Base-by-base conservation (phyloP, 768 basidiomycete species). In the button mushroom (Agaricus bisporus) region DNA sequence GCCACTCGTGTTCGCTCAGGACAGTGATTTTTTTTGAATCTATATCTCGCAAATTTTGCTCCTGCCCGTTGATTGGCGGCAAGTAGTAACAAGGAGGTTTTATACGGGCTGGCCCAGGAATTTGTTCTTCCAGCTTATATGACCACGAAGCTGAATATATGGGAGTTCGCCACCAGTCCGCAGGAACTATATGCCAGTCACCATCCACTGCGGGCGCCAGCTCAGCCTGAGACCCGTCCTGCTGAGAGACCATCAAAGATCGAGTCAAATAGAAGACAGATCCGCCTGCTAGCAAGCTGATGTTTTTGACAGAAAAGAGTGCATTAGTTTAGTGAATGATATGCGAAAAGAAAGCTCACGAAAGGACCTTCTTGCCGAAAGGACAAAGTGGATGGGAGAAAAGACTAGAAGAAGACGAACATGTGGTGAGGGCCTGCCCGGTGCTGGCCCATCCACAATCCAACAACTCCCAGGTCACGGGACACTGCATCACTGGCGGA, bases 121-220 rank as follows among this genome's bases (percentile, higher is more conserved):
- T 39, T 59, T 53, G 55, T 57, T 58, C 59, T 55, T 59, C 50
- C 57, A 57, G 47, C 9, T 58, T 29, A 58, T 70, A 74, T 38
- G 70, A 61, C 77, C 76, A 77, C 15, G 72, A 71, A 26, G 74
- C 69, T 17, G 66, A 61, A 54, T 58, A 62, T 59, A 68, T 73
- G 47, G 69, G 61, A 32, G 70, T 75, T 54, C 63, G 65, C 74
- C 74, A 75, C 72, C 73, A 70, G 57, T 72, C 62, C 48, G 57
- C 45, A 8, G 66, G 56, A 48, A 76, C 60, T 57, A 70, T 64
- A 60, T 74, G 68, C 74, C 75, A 74, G 54, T 67, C 73, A 46
- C 69, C 64, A 55, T 72, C 71, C 58, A 63, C 67, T 48, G 60
- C 58, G 48, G 57, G 58, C 44, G 57, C 62, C 48, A 65, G 46